Evolutionary conservation across 1,139 yeast species (phyloP).

Genomic region (Debaryomyces fabryi): DNA sequence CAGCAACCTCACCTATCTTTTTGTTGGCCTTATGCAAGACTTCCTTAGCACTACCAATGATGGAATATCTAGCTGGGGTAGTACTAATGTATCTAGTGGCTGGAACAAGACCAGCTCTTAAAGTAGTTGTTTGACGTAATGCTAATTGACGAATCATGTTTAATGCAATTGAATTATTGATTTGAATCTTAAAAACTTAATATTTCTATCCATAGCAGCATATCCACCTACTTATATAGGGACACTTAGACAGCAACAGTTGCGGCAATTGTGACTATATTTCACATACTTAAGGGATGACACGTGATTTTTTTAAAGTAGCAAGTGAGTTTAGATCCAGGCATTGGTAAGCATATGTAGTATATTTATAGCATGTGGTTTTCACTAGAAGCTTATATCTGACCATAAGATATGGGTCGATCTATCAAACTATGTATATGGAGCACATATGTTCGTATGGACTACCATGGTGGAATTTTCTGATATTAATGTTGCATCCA

Average conservation of each 20-base stretch:
- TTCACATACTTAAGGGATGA: background rate
- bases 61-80: conserved; percentile 19
- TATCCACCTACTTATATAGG: conserved; percentile 3
- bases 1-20: conserved; percentile 35
- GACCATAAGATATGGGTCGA: background rate
- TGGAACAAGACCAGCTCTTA: conserved; percentile 9
- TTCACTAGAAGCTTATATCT: background rate
- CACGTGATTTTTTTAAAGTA: background rate
- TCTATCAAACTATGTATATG: background rate
- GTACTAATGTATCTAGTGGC: conserved; percentile 3
- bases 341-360: background rate
- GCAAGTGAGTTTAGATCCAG: background rate
- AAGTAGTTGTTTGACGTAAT: conserved; percentile 11
- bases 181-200: no score
- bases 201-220: background rate
- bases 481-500: background rate
- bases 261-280: conserved; percentile 6
- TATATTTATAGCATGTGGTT: background rate
- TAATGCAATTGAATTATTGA: background rate
- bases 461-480: background rate
- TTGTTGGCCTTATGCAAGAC: conserved; percentile 37
- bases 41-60: conserved; percentile 40
- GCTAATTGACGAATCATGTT: conserved; percentile 23
- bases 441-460: background rate
- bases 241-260: conserved; percentile 3